These are phyloP conservation scores for Aspergillus indologenus DNA, from an alignment of 495 filamentous ascomycete species.

Conservation along the genomic window DNA sequence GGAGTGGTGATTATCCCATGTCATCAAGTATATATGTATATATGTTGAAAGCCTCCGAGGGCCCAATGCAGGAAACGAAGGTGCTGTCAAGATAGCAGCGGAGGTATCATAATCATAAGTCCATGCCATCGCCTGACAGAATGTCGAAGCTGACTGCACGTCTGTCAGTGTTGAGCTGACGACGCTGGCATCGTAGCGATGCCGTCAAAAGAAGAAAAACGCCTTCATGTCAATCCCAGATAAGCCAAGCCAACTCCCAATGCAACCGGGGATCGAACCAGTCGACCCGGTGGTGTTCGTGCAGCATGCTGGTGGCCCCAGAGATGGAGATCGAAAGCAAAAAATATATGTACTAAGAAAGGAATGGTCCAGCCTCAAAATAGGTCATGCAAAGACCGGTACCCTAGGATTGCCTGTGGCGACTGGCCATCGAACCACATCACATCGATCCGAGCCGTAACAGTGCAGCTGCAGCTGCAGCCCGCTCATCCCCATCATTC, in stretches of 20 bases:
- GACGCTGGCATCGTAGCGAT: neutral
- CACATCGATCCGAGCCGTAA: constrained; percentile 85
- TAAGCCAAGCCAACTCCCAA: constrained; percentile 20
- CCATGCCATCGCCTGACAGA: neutral
- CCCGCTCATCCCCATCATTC: constrained; percentile 67
- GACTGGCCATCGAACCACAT: constrained; percentile 34
- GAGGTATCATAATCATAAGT: constrained; percentile 9
- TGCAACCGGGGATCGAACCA: constrained; percentile 23
- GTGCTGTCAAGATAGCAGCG: constrained; percentile 10
- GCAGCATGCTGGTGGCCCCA: constrained; percentile 14
- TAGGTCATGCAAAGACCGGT: constrained; percentile 10
- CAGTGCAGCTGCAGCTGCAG: constrained; percentile 73
- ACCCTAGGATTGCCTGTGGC: constrained; percentile 13
- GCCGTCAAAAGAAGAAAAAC: constrained; percentile 19
- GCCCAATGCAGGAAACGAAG: constrained; percentile 8
- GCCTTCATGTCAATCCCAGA: constrained; percentile 19
- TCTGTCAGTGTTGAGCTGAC: neutral
- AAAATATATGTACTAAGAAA: constrained; percentile 12
- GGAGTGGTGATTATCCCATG: neutral
- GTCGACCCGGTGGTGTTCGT: constrained; percentile 16
- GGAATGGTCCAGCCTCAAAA: constrained; percentile 21
- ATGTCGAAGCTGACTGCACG: constrained; percentile 12
- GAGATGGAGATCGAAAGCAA: constrained; percentile 16
- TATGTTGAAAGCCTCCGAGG: neutral
- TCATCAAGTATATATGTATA: neutral